Conservation (phyloP, 805 yeast genomes). For the Candida ficus region DNA sequence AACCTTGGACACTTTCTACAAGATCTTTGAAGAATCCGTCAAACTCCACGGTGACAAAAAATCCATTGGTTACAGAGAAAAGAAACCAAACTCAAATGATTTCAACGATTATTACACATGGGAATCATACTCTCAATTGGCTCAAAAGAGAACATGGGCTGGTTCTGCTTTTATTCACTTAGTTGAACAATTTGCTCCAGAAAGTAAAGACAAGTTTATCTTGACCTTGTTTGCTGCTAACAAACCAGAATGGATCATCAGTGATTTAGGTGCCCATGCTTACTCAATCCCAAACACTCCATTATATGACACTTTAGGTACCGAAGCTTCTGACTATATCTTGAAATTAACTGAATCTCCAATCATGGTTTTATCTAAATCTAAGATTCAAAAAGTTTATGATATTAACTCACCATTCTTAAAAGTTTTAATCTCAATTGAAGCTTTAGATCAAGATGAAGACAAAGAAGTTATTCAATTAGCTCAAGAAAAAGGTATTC, state of each 20-base stretch:
- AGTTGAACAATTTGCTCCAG: conserved; percentile 33
- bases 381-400: conserved; percentile 44
- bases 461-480: conserved; percentile 27
- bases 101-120: conserved; percentile 39
- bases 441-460: conserved; percentile 31
- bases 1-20: conserved; percentile 38
- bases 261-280: conserved; percentile 64
- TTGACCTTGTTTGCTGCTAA: conserved; percentile 54
- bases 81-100: conserved; percentile 27
- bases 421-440: conserved; percentile 54
- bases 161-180: conserved; percentile 52
- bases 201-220: conserved; percentile 38
- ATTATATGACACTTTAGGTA: conserved; percentile 53
- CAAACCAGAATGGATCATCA: conserved; percentile 60
- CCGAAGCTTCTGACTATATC: conserved; percentile 59
- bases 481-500: conserved; percentile 25
- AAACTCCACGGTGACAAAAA: conserved; percentile 31
- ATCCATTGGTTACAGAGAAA: conserved; percentile 43
- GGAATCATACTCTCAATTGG: conserved; percentile 38
- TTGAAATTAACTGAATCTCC: conserved; percentile 59
- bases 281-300: conserved; percentile 52
- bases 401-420: conserved; percentile 40
- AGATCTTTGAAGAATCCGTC: conserved; percentile 39
- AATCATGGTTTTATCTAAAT: conserved; percentile 47
- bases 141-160: conserved; percentile 37